These are phyloP conservation scores for Drechslerella coelobrocha DNA, from an alignment of 2,329 filamentous ascomycete species.

Conservation along the genomic window DNA sequence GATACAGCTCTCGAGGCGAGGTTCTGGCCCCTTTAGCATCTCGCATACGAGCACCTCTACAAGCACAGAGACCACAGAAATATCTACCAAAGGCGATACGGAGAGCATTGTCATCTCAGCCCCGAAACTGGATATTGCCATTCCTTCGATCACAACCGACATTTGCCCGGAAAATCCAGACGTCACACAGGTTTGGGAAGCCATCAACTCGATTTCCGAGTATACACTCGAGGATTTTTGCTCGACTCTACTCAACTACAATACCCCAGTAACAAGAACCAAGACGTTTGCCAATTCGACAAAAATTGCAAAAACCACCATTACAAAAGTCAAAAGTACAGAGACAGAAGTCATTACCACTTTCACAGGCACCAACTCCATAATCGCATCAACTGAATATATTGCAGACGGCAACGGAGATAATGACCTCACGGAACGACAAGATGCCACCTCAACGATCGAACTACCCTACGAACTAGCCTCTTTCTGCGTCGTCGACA, in stretches of 20 bases:
- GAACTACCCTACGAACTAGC: background rate
- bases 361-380: slow-evolving; percentile 16
- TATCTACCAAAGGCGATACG: background rate
- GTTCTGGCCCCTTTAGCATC: background rate
- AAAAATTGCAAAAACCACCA: background rate
- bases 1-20: slow-evolving; percentile 10
- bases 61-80: background rate
- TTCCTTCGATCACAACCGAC: background rate
- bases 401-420: slow-evolving; percentile 5
- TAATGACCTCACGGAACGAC: background rate
- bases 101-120: background rate
- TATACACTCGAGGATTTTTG: slow-evolving; percentile 25
- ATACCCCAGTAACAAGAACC: background rate
- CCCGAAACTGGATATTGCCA: background rate
- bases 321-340: background rate
- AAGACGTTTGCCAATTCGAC: background rate
- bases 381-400: slow-evolving; percentile 23
- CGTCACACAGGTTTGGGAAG: slow-evolving; percentile 15
- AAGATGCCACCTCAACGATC: background rate
- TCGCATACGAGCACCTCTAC: background rate
- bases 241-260: slow-evolving; percentile 19
- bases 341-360: slow-evolving; percentile 20
- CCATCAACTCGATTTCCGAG: slow-evolving; percentile 14
- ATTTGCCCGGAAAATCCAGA: slow-evolving; percentile 10
- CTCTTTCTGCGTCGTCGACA: slow-evolving; percentile 23